Conservation (phyloP, 2,329 filamentous ascomycete genomes). For the Stemphylium lycopersici region DNA sequence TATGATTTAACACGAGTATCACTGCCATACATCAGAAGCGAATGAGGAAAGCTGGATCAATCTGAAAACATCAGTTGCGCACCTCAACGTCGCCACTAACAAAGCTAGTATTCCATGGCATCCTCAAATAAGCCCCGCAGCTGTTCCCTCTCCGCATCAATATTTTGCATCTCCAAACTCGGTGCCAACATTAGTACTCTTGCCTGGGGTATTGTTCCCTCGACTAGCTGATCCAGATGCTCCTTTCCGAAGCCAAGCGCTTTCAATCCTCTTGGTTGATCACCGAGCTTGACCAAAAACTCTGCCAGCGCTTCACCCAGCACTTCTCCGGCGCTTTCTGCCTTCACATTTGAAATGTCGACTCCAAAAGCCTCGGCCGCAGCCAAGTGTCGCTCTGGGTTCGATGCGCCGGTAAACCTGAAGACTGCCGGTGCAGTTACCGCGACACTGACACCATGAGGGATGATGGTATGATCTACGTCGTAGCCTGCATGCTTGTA, state of each 20-base stretch:
- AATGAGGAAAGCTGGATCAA: too few species aligned
- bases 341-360: constrained; percentile 85
- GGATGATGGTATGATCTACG: constrained; percentile 79
- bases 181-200: constrained; percentile 92
- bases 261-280: constrained; percentile 87
- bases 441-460: constrained; percentile 93
- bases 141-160: constrained; percentile 57
- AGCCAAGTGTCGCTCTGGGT: constrained; percentile 87
- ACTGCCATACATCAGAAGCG: too few species aligned
- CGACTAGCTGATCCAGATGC: constrained; percentile 83
- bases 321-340: constrained; percentile 87
- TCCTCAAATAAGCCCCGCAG: constrained; percentile 56
- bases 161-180: constrained; percentile 62
- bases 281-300: constrained; percentile 83
- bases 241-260: constrained; percentile 77
- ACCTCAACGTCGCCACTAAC: too few species aligned
- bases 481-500: constrained; percentile 91
- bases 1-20: too few species aligned
- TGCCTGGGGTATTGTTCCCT: constrained; percentile 91
- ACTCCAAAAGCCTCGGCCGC: constrained; percentile 92
- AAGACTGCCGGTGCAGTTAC: constrained; percentile 94
- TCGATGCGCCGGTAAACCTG: constrained; percentile 87
- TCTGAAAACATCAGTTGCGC: too few species aligned
- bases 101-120: constrained; percentile 50
- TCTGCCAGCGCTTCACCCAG: constrained; percentile 80